These are phyloP conservation scores for Cytospora paraplurivora DNA, from an alignment of 2,329 filamentous ascomycete genomes.

Conservation along the genomic window DNA sequence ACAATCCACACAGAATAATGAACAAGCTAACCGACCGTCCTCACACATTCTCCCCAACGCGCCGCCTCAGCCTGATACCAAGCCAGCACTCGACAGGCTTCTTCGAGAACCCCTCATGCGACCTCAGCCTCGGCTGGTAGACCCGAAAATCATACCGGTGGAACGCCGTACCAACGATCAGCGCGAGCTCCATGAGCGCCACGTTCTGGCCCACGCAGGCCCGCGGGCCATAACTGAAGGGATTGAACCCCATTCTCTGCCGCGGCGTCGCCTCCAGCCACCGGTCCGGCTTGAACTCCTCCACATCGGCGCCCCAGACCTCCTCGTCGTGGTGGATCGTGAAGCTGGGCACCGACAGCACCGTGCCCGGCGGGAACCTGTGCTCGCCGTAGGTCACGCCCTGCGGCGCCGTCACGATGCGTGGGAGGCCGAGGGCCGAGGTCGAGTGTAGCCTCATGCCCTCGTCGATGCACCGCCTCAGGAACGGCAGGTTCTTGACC, in stretches of 20 bases:
- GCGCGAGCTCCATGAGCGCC: slow-evolving; percentile 83
- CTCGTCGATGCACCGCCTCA: slow-evolving; percentile 77
- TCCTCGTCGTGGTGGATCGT: slow-evolving; percentile 72
- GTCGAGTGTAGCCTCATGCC: slow-evolving; percentile 84
- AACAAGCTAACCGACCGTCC: not conserved
- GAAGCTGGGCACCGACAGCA: slow-evolving; percentile 78
- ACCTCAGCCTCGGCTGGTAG: slow-evolving; percentile 66
- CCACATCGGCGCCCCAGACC: slow-evolving; percentile 41
- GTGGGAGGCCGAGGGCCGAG: slow-evolving; percentile 80
- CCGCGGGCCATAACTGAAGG: slow-evolving; percentile 71
- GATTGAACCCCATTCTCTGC: slow-evolving; percentile 74
- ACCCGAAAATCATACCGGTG: slow-evolving; percentile 51
- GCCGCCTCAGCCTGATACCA: slow-evolving; percentile 49
- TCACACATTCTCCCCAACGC: not conserved
- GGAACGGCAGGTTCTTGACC: slow-evolving; percentile 74
- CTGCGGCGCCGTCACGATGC: slow-evolving; percentile 58
- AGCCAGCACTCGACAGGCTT: slow-evolving; percentile 74
- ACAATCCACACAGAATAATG: not conserved
- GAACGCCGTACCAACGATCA: slow-evolving; percentile 71
- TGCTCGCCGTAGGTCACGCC: slow-evolving; percentile 67
- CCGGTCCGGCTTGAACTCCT: slow-evolving; percentile 70
- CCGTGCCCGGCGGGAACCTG: slow-evolving; percentile 72
- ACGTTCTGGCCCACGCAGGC: slow-evolving; percentile 78
- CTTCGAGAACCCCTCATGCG: slow-evolving; percentile 76
- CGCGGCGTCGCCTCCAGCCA: slow-evolving; percentile 65